Conservation (phyloP, 164 flowering plant genomes). For the Macadamia tetraphylla region DNA sequence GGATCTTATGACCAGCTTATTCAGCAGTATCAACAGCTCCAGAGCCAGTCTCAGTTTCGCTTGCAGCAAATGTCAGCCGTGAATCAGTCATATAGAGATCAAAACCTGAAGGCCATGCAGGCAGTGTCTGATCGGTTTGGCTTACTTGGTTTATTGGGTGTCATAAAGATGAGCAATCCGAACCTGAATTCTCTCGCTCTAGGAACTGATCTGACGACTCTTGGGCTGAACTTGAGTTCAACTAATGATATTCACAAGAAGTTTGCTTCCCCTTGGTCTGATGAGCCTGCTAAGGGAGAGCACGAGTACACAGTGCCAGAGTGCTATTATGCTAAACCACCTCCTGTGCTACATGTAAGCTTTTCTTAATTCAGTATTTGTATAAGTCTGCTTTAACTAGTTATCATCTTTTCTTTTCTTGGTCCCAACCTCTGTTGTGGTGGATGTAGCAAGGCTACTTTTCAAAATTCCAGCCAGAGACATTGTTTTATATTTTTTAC, state of each 20-base stretch:
- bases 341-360: conserved; percentile 30
- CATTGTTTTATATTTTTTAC: conserved; percentile 22
- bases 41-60: conserved; percentile 22
- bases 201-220: conserved; percentile 37
- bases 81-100: conserved; percentile 18
- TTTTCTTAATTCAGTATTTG: neutral
- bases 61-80: conserved; percentile 10
- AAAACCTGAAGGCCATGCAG: conserved; percentile 17
- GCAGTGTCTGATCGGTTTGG: conserved; percentile 24
- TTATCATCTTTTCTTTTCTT: too few species aligned
- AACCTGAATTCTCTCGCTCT: conserved; percentile 26
- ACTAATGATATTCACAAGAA: conserved; percentile 26
- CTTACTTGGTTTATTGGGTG: conserved; percentile 29
- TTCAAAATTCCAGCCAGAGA: conserved; percentile 9
- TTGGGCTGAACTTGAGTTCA: conserved; percentile 35
- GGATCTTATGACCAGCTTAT: conserved; percentile 20
- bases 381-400: neutral
- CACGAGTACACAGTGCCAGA: conserved; percentile 26
- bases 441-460: conserved; percentile 16
- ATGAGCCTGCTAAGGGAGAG: conserved; percentile 33
- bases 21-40: conserved; percentile 29
- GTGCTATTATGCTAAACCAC: conserved; percentile 28
- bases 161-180: conserved; percentile 23
- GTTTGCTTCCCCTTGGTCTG: conserved; percentile 39
- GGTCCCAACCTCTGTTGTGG: neutral